Percentiles rank a stretch among this genome's conserved stretches.
These are phyloP conservation scores for Tetracladium setigerum DNA, from an alignment of 495 filamentous ascomycete genomes.

Conservation along the genomic window DNA sequence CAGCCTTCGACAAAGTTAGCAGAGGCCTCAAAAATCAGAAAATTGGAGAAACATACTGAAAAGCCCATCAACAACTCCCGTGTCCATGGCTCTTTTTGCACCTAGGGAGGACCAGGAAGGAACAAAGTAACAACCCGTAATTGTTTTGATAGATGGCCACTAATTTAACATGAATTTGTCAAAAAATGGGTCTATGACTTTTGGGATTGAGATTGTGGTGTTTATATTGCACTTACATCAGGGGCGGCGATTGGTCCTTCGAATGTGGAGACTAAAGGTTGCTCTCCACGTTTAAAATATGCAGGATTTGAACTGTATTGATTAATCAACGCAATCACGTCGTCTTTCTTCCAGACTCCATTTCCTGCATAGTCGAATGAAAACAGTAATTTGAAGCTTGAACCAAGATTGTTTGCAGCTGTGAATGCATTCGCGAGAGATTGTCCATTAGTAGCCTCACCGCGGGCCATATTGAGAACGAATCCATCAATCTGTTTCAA, in stretches of 20 bases:
- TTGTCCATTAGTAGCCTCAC: conserved; percentile 35
- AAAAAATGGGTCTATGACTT: too few relatives aligned
- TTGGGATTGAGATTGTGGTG: too few relatives aligned
- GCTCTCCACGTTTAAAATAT: conserved; percentile 37
- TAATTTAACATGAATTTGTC: too few relatives aligned
- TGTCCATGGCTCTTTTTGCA: not conserved
- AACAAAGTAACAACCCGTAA: conserved; percentile 23
- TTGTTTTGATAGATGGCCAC: conserved; percentile 24
- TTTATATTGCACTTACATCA: too few relatives aligned
- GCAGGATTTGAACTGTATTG: conserved; percentile 30
- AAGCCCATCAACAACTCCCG: conserved; percentile 11
- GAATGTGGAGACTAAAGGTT: conserved; percentile 52
- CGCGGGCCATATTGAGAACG: too few relatives aligned
- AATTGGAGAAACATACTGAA: too few relatives aligned
- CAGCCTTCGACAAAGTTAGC: too few relatives aligned
- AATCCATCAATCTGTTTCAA: conserved; percentile 61
- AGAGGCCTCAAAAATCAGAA: too few relatives aligned
- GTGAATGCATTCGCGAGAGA: conserved; percentile 35
- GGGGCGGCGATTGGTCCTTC: conserved; percentile 33
- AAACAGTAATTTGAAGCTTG: conserved; percentile 50
- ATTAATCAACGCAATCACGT: conserved; percentile 35
- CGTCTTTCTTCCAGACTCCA: conserved; percentile 33
- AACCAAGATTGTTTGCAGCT: conserved; percentile 35
- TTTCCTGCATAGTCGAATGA: conserved; percentile 45
- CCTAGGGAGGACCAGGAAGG: conserved; percentile 26